A percentile compares a stretch with the other conserved stretches of the same genome.
Evolutionary conservation across 768 basidiomycete species (phyloP).

Genomic region (Ephemerocybe angulata): DNA sequence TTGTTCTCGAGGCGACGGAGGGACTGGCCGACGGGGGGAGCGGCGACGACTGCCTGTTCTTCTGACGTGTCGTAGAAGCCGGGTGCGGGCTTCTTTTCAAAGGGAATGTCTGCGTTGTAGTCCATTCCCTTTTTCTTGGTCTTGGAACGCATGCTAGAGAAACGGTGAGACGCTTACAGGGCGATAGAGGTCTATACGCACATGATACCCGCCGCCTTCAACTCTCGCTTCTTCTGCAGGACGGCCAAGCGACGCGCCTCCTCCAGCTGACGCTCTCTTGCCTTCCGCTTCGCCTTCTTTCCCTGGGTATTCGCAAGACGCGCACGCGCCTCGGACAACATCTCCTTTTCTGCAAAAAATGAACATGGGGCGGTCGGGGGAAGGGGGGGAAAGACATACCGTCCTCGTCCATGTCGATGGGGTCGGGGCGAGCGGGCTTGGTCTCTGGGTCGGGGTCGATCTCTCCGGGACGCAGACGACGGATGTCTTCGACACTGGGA

Average conservation of each 20-base stretch:
- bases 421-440: conserved; percentile 96
- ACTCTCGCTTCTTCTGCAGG: conserved; percentile 94
- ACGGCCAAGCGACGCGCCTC: conserved; percentile 93
- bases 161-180: background rate
- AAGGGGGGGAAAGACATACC: conserved; percentile 42
- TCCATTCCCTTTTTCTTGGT: conserved; percentile 98
- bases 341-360: conserved; percentile 91
- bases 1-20: conserved; percentile 94
- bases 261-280: conserved; percentile 93
- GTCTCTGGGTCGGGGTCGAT: conserved; percentile 99
- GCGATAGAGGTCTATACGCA: conserved; percentile 32
- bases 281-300: conserved; percentile 99
- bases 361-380: conserved; percentile 8
- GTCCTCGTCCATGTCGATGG: conserved; percentile 99
- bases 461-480: conserved; percentile 88
- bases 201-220: conserved; percentile 99
- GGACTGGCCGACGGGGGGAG: conserved; percentile 89
- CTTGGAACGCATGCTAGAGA: conserved; percentile 80
- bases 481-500: conserved; percentile 89
- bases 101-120: conserved; percentile 98
- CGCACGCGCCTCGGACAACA: conserved; percentile 97
- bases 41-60: conserved; percentile 80
- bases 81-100: conserved; percentile 92
- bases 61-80: conserved; percentile 98
- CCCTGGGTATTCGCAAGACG: conserved; percentile 98